These are phyloP conservation scores for Malassezia caprae DNA, from an alignment of 1,284 basidiomycete genomes.

Conservation along the genomic window DNA sequence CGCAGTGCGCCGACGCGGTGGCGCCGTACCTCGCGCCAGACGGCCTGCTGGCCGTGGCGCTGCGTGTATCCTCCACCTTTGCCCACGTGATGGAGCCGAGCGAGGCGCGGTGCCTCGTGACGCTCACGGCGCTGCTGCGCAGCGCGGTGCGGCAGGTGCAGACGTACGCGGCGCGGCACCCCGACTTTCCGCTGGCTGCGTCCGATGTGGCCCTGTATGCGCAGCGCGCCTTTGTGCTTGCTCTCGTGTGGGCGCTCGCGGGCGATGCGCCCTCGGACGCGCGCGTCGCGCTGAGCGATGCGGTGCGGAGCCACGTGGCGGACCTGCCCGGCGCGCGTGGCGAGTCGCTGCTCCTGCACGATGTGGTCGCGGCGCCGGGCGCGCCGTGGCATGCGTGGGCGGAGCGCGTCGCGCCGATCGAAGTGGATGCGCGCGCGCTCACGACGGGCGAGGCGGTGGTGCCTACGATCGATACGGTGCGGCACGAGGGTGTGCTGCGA, in stretches of 20 bases:
- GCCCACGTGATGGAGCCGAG: conserved; percentile 99
- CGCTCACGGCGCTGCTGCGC: conserved; percentile 92
- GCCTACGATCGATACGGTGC: conserved; percentile 94
- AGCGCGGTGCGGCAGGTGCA: conserved; percentile 86
- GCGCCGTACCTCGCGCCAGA: conserved; percentile 56
- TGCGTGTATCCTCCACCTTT: conserved; percentile 67
- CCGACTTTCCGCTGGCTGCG: conserved; percentile 77
- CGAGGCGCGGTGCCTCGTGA: conserved; percentile 76
- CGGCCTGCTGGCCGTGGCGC: conserved; percentile 67
- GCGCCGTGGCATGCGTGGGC: conserved; percentile 79
- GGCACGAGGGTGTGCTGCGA: conserved; percentile 96
- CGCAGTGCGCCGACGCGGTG: conserved; percentile 54
- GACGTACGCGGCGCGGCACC: conserved; percentile 87
- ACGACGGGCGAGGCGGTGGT: conserved; percentile 93
- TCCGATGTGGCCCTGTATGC: conserved; percentile 85
- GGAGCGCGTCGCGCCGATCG: conserved; percentile 73
- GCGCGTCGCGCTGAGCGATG: conserved; percentile 81
- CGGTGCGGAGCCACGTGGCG: conserved; percentile 66
- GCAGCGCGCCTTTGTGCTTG: conserved; percentile 77
- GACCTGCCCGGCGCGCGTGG: conserved; percentile 58
- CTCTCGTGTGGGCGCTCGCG: conserved; percentile 93
- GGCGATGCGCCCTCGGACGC: conserved; percentile 86
- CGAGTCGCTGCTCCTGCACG: conserved; percentile 83
- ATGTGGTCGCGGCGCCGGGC: conserved; percentile 54
- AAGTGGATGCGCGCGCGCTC: conserved; percentile 91